Evolutionary conservation across 257 asterid genomes (phyloP).

Genomic region (Penstemon davidsonii): DNA sequence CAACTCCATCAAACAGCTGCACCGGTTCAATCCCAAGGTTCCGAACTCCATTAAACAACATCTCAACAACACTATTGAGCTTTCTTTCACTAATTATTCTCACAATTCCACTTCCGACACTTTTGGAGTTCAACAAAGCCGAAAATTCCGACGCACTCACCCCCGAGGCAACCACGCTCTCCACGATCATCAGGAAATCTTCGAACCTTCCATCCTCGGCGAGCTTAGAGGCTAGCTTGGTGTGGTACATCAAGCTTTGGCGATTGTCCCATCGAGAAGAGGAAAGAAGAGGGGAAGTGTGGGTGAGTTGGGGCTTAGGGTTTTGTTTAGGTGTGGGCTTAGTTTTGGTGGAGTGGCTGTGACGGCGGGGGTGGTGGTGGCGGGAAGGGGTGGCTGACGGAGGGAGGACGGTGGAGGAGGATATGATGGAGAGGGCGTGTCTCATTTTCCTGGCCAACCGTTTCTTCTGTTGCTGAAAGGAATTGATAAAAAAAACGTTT

Average conservation of each 20-base stretch:
- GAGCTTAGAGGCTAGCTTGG: conserved; percentile 72
- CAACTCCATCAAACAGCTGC: conserved; percentile 50
- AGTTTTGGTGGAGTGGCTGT: conserved; percentile 32
- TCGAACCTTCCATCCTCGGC: conserved; percentile 70
- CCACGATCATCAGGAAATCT: conserved; percentile 69
- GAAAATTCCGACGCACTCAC: conserved; percentile 45
- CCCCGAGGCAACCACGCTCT: conserved; percentile 61
- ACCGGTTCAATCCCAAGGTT: conserved; percentile 60
- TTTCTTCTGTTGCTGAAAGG: conserved; percentile 29
- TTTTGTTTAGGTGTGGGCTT: conserved; percentile 35
- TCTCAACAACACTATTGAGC: conserved; percentile 34
- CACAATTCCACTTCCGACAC: conserved; percentile 55
- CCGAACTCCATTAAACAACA: conserved; percentile 40
- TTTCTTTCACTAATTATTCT: conserved; percentile 48
- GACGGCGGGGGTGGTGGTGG: conserved; percentile 28
- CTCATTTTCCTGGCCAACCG: conserved; percentile 63
- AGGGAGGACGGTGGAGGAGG: conserved; percentile 59
- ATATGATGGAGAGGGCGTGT: conserved; percentile 61
- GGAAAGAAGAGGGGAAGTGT: conserved; percentile 47
- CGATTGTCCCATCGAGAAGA: conserved; percentile 47
- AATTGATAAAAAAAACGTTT: too few species aligned
- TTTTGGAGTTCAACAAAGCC: conserved; percentile 40
- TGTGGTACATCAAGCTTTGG: conserved; percentile 47
- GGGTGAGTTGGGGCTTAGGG: conserved; percentile 33
- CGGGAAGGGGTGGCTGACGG: conserved; percentile 43